Percentiles rank a stretch among this genome's conserved stretches.
These are phyloP conservation scores for Pleurotus tuoliensis DNA, from an alignment of 768 basidiomycete genomes.

Conservation along the genomic window DNA sequence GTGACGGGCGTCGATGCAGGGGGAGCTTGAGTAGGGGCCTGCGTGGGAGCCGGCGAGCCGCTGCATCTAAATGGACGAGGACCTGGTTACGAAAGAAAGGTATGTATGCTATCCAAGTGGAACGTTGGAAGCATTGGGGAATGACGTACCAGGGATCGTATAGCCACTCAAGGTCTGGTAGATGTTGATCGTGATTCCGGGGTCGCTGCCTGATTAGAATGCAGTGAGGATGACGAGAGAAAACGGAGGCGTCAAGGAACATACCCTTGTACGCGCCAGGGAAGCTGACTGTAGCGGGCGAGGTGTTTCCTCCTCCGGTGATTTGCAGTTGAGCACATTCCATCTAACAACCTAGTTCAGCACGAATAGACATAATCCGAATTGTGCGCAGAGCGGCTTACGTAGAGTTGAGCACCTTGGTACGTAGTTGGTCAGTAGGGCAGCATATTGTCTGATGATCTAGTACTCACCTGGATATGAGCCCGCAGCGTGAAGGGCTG, in stretches of 20 bases:
- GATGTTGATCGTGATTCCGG: conserved; percentile 43
- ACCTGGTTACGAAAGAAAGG: conserved; percentile 16
- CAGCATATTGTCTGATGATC: no score
- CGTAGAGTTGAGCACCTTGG: conserved; percentile 50
- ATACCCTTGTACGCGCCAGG: conserved; percentile 42
- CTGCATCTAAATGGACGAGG: conserved; percentile 36
- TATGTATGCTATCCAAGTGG: no score
- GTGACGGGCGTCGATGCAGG: conserved; percentile 13
- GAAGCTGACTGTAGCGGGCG: conserved; percentile 42
- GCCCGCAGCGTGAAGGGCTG: conserved; percentile 41
- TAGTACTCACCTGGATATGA: conserved; percentile 33
- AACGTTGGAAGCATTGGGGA: neutral
- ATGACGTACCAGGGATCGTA: conserved; percentile 34
- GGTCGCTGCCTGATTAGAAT: conserved; percentile 30
- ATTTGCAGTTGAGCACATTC: conserved; percentile 45
- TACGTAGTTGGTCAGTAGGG: no score
- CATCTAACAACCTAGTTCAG: conserved; percentile 26
- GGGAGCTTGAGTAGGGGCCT: conserved; percentile 11
- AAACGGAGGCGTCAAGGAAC: conserved; percentile 14
- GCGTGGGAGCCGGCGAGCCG: conserved; percentile 9
- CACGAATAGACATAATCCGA: no score
- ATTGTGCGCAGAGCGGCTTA: conserved; percentile 15
- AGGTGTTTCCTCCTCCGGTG: conserved; percentile 38
- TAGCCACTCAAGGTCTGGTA: conserved; percentile 35
- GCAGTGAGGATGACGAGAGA: neutral